Evolutionary conservation across 2,329 filamentous ascomycete species (phyloP), one percentile per base, ranked within the genome.

Genomic region (Cadophora gregata): DNA sequence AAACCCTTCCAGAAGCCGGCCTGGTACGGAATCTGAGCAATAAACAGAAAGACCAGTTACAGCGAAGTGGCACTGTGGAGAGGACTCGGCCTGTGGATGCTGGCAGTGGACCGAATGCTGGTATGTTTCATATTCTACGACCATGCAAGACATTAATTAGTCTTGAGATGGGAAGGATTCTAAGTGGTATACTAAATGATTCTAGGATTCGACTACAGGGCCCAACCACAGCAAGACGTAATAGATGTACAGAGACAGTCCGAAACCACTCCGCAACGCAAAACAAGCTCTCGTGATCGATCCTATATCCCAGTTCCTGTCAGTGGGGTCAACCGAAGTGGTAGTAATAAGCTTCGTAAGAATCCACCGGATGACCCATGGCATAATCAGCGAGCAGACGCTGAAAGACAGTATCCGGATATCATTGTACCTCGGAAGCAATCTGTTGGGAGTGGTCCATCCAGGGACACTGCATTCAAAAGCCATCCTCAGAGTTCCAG

Each of bases 261-360:
- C 36, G 68, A 68, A n/a, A 59, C 31, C 36, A 50, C 38, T 33
- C 69, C 70, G 55, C 83, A 84, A 73, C 83, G 86, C 59, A 86
- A 86, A 61, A 73, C 87, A 48, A 89, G 86, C 76, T 86, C 87
- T 76, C 84, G 86, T n/a, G 86, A 89, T 69, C 83, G 85, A 62
- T 81, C 86, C 7, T 81, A 79, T 2, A 81, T 80, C 59, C 73
- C 74, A 67, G 66, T 62, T 16, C 59, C 67, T 12, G 67, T 67
- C 36, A 63, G 45, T 19, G 80, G 84, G 24, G 71, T 80, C 48
- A 76, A 77, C 19, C 81, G 84, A 59, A 84, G 78, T 64, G 82
- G 80, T n/a, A 88, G 85, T 72, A 87, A 87, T 70, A 88, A 86
- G 73, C 77, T 88, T 42, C 83, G 80, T 73, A 89, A 88, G 68